Percentiles rank a stretch among this genome's conserved stretches.
Conservation (phyloP, 202 grass and related monocot genomes). For the Digitaria exilis region DNA sequence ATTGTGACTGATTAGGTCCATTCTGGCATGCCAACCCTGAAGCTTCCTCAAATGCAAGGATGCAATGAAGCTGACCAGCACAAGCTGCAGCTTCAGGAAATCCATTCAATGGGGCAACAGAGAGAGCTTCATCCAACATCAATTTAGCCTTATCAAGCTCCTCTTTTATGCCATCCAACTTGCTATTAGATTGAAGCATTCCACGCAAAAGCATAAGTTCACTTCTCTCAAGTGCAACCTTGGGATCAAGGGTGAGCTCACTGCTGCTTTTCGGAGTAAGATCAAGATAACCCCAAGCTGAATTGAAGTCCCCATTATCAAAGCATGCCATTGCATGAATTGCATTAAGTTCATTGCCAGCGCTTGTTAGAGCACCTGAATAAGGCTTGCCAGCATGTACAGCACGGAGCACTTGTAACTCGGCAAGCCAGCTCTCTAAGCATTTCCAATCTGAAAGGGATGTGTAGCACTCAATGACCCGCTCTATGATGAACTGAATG, state of each 20-base stretch:
- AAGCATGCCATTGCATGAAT: constrained; percentile 88
- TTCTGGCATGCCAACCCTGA: constrained; percentile 47
- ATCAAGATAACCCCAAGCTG: constrained; percentile 92
- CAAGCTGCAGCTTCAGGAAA: constrained; percentile 68
- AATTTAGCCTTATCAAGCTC: constrained; percentile 81
- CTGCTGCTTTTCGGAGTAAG: constrained; percentile 88
- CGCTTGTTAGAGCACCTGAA: constrained; percentile 87
- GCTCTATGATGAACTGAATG: constrained; percentile 88
- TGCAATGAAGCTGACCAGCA: constrained; percentile 82
- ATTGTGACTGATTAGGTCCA: constrained; percentile 51
- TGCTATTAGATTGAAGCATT: constrained; percentile 74
- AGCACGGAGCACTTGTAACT: constrained; percentile 90
- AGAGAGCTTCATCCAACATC: constrained; percentile 87
- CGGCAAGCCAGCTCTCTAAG: constrained; percentile 87
- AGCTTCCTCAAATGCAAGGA: constrained; percentile 83
- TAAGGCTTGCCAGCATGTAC: constrained; percentile 92
- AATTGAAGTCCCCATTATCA: constrained; percentile 81
- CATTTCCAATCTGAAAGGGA: constrained; percentile 96
- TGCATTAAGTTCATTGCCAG: constrained; percentile 93
- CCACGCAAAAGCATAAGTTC: constrained; percentile 90
- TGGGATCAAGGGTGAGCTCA: constrained; percentile 87
- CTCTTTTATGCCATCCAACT: constrained; percentile 43
- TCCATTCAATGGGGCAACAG: constrained; percentile 82
- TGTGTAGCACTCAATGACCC: constrained; percentile 92
- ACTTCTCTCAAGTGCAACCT: constrained; percentile 91